These are phyloP conservation scores for Stagonosporopsis tanaceti DNA, from an alignment of 2,329 filamentous ascomycete species.

Conservation along the genomic window DNA sequence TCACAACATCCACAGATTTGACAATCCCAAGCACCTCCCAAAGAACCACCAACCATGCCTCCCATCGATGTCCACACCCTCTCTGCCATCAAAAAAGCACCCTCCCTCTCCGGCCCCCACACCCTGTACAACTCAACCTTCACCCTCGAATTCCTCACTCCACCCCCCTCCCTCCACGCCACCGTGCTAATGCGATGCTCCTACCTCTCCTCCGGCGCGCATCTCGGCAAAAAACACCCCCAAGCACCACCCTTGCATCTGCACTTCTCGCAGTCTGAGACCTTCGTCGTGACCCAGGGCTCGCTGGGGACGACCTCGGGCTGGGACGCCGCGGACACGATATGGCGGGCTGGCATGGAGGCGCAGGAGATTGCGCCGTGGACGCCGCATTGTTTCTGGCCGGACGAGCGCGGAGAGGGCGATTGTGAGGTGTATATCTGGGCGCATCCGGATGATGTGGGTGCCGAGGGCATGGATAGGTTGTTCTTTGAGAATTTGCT, in stretches of 20 bases:
- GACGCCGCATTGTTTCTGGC: slow-evolving; percentile 26
- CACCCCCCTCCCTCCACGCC: slow-evolving; percentile 21
- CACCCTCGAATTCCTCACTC: slow-evolving; percentile 24
- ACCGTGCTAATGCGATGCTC: slow-evolving; percentile 27
- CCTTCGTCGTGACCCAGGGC: slow-evolving; percentile 20
- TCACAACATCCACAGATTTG: neutral
- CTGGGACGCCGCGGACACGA: neutral
- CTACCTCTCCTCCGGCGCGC: slow-evolving; percentile 13
- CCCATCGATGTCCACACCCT: neutral
- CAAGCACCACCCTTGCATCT: slow-evolving; percentile 28
- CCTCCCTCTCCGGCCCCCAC: slow-evolving; percentile 19
- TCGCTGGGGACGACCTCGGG: slow-evolving; percentile 17
- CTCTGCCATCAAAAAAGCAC: slow-evolving; percentile 14
- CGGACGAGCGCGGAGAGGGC: slow-evolving; percentile 10
- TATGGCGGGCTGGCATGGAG: neutral
- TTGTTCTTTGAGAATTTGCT: slow-evolving; percentile 28
- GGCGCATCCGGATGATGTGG: slow-evolving; percentile 24
- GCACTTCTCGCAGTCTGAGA: slow-evolving; percentile 29
- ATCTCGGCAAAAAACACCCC: slow-evolving; percentile 20
- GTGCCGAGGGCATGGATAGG: slow-evolving; percentile 22
- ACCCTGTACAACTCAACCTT: slow-evolving; percentile 18
- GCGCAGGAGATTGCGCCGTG: slow-evolving; percentile 20
- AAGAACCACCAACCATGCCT: neutral
- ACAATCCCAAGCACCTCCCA: neutral
- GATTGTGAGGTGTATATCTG: slow-evolving; percentile 23